Percentiles rank a stretch among this genome's conserved stretches.
Conservation (phyloP, 306 rosid species). For the Vachellia pachyceras region DNA sequence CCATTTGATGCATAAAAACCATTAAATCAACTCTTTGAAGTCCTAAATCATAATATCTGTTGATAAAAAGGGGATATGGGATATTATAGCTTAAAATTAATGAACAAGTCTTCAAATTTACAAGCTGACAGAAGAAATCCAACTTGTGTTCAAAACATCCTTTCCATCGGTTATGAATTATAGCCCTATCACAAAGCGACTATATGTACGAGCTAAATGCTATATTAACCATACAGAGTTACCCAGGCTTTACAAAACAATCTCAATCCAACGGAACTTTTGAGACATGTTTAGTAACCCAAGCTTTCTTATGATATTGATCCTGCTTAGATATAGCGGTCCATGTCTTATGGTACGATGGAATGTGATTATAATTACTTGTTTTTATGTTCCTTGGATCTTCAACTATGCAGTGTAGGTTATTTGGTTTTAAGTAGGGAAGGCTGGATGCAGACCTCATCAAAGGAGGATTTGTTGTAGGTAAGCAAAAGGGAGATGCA, state of each 20-base stretch:
- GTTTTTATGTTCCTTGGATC: neutral
- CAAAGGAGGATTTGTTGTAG: neutral
- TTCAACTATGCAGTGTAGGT: neutral
- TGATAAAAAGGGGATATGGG: neutral
- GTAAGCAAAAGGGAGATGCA: neutral
- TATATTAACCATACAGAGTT: constrained; percentile 7
- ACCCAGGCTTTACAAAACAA: neutral
- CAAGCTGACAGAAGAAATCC: constrained; percentile 6
- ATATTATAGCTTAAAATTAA: neutral
- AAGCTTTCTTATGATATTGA: constrained; percentile 7
- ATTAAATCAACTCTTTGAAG: neutral
- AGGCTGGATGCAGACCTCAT: neutral
- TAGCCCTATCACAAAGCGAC: neutral
- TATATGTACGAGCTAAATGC: neutral
- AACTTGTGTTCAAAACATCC: neutral
- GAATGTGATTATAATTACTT: neutral
- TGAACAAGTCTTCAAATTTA: constrained; percentile 3
- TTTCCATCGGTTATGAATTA: neutral
- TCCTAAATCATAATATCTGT: neutral
- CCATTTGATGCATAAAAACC: neutral
- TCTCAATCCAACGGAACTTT: neutral
- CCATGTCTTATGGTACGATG: neutral
- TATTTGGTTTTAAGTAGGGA: constrained; percentile 10
- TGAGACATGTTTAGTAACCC: neutral
- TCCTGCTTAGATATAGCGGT: neutral